Base-by-base conservation (phyloP, 2,329 filamentous ascomycete species). In the Fusarium sp. region DNA sequence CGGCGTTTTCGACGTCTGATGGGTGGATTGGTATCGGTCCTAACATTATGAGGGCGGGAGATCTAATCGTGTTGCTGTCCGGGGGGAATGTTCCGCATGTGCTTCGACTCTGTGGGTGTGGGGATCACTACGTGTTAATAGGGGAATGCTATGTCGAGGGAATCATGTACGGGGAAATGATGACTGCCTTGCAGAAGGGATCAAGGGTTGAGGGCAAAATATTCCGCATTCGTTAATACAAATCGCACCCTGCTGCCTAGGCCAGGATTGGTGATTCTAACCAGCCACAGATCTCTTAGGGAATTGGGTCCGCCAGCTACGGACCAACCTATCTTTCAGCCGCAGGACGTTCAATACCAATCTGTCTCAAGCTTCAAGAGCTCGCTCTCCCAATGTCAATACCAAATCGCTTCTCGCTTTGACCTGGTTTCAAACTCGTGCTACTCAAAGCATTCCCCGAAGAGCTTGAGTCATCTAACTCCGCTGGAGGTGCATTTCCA, bases 141-240 rank as follows among this genome's bases (percentile, higher is more conserved):
- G 61, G 61, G n/a, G 61, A 64, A 18, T 64, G 61, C 35, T 64
- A 64, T 22, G 48, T 64, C 18, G 61, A 64, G 20, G 61, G 61
- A 13, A 52, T 64, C 5, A 64, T 64, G 61, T 57, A 64, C 10
- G 61, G 61, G 22, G 61, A 57, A 27, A 7, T 58, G 18, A 54
- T 41, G 18, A 37, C n/a, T 20, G 54, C 54, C 18, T 24, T 37
- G 33, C 13, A 24, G n/a, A 58, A 39, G 20, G 54, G n/a, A 3
- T 20, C 20, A 4, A 8, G 5, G 2, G 35, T 58, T 22, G 14
- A 37, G 16, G 54, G 54, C 4, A 27, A 58, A 6, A 10, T n/a
- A n/a, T 39, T 58, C 4, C 33, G 54, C 54, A 58, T 58, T 37
- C 52, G n/a, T 33, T 56, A 45, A 45, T 20, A 7, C 22, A 22